Conservation (phyloP, 139 green algal species). For the Closterium sp. region DNA sequence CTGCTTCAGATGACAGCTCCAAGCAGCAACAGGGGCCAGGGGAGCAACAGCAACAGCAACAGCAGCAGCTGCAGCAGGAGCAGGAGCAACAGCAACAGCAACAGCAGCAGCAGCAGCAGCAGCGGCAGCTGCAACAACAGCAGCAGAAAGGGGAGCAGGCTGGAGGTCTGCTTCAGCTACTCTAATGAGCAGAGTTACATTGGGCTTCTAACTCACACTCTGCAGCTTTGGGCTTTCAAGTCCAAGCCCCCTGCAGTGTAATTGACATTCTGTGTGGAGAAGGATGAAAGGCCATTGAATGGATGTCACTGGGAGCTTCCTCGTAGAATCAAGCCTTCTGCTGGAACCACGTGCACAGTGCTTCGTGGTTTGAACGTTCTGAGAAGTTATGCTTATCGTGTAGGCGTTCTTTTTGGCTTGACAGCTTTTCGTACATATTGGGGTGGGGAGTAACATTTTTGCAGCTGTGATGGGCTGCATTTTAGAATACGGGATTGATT, state of each 20-base stretch:
- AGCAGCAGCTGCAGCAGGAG: too few species aligned
- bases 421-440: background rate
- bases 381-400: background rate
- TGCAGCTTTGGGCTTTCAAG: background rate
- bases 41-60: too few species aligned
- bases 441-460: background rate
- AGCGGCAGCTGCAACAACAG: background rate
- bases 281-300: too few species aligned
- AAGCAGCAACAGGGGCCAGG: too few species aligned
- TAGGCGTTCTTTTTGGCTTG: background rate
- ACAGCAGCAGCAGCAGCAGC: too few species aligned
- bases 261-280: background rate
- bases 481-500: background rate
- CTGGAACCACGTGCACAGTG: background rate
- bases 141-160: background rate
- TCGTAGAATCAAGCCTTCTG: background rate
- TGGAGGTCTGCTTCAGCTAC: background rate
- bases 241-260: background rate
- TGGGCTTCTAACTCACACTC: background rate
- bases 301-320: too few species aligned
- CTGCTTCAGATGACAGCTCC: background rate
- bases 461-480: too few species aligned
- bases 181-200: background rate
- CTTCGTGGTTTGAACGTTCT: too few species aligned
- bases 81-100: too few species aligned